Evolutionary conservation across 345 rosid genomes (phyloP), one percentile per base, ranked within the genome.

Genomic region (Erysimum cheiranthoides): DNA sequence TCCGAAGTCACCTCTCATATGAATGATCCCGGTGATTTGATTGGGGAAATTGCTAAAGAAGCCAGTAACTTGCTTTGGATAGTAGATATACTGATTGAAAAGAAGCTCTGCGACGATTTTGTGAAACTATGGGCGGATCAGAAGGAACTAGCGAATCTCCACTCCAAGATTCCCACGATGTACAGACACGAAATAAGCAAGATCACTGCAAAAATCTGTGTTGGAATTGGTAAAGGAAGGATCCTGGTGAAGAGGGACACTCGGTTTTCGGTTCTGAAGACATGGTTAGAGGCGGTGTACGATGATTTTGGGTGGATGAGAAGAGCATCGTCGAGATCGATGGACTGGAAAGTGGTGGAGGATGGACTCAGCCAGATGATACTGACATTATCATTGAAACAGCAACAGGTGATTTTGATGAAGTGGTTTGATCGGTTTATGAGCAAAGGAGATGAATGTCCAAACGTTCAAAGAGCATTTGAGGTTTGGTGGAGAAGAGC

Each of bases 401-500:
- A 90, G 38, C 94, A 92, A 66, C 92, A 88, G 68, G 75, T 70
- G 56, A 72, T 87, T 62, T 71, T 88, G 78, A 86, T 88, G 18
- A 83, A 78, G 13, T 92, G 96, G 94, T 85, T 90, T 16, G 90
- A 86, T 49, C 79, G 87, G 35, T 92, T 84, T 80, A 83, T 92
- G 34, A 87, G 82, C 54, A 88, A 85, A 73, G 92, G 93, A 6
- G 88, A 82, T 58, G 96, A 87, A 66, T 87, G 91, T 73, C 96
- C 93, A 9, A 87, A 85, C 38, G 79, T 92, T 54, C 90, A 86
- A 77, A 81, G 78, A 86, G 96, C 97, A 25, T 86, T 92, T 49
- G 90, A 90, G 81, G 80, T 85, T 68, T 90, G 96, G 96, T 90
- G 93, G 97, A 87, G 88, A 80, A 84, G 96, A 80, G 88, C 90